Conservation (phyloP, 345 rosid species). For the rapeseed (Brassica napus) region DNA sequence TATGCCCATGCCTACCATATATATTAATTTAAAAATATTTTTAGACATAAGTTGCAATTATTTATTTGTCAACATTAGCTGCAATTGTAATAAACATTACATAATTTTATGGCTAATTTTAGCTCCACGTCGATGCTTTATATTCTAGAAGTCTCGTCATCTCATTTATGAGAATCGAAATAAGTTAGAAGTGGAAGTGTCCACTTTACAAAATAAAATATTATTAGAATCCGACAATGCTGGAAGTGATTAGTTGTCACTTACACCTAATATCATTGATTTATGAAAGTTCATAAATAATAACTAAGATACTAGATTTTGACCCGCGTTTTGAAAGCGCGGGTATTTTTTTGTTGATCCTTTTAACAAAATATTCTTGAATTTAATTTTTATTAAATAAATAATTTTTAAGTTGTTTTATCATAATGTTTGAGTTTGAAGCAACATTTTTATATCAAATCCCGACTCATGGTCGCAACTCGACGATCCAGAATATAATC, state of each 20-base stretch:
- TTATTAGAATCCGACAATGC: conserved; percentile 6
- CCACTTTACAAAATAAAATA: conserved; percentile 8
- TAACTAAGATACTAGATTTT: background rate
- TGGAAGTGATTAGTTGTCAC: conserved; percentile 26
- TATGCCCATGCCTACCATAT: no score
- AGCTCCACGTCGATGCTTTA: background rate
- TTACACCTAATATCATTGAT: conserved; percentile 13
- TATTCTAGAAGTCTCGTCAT: conserved; percentile 3
- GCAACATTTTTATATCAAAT: no score
- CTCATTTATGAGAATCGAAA: background rate
- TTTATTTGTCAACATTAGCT: background rate
- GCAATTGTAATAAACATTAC: background rate
- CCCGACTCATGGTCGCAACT: no score
- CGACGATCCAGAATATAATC: no score
- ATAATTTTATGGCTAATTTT: background rate
- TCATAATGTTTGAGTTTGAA: no score
- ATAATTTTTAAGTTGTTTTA: no score
- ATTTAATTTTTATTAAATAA: no score
- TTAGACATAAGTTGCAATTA: background rate
- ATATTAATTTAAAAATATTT: background rate
- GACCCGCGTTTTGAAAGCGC: no score
- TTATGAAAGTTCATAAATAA: background rate
- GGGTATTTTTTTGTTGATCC: no score
- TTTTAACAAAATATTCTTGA: no score
- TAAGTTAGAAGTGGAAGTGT: conserved; percentile 5